Conservation (phyloP, 1,139 yeast genomes). For the Petasospora fabianii region DNA sequence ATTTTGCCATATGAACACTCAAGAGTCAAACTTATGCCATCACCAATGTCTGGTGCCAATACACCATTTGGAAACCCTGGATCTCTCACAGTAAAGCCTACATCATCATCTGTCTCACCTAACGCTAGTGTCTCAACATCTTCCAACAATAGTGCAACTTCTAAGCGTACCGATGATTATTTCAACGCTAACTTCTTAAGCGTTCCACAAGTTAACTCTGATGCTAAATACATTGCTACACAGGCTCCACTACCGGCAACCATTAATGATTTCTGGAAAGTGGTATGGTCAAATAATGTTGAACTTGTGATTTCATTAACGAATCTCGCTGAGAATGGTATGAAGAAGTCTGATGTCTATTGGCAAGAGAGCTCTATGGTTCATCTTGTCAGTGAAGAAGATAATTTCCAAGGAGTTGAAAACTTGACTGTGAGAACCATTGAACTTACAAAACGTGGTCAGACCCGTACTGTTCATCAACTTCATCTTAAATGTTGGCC, state of each 20-base stretch:
- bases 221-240: constrained; percentile 64
- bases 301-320: constrained; percentile 71
- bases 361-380: constrained; percentile 40
- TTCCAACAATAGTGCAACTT: constrained; percentile 4
- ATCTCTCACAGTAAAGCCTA: no score
- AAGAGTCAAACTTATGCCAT: constrained; percentile 52
- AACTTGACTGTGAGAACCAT: constrained; percentile 33
- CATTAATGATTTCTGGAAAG: constrained; percentile 78
- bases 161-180: constrained; percentile 38
- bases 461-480: constrained; percentile 44
- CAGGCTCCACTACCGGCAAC: constrained; percentile 83
- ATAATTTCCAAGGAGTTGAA: constrained; percentile 28
- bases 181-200: constrained; percentile 60
- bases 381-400: constrained; percentile 28
- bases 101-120: no score
- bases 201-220: constrained; percentile 34
- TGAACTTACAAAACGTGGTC: constrained; percentile 22
- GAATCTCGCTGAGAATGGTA: constrained; percentile 48
- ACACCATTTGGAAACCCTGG: no score
- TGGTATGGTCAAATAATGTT: constrained; percentile 56
- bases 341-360: constrained; percentile 52
- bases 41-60: constrained; percentile 28
- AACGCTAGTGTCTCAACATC: constrained; percentile 4
- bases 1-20: constrained; percentile 79
- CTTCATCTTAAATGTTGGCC: constrained; percentile 78